Conservation (phyloP, 1,284 basidiomycete genomes). For the Fistulinella cinereoalba region DNA sequence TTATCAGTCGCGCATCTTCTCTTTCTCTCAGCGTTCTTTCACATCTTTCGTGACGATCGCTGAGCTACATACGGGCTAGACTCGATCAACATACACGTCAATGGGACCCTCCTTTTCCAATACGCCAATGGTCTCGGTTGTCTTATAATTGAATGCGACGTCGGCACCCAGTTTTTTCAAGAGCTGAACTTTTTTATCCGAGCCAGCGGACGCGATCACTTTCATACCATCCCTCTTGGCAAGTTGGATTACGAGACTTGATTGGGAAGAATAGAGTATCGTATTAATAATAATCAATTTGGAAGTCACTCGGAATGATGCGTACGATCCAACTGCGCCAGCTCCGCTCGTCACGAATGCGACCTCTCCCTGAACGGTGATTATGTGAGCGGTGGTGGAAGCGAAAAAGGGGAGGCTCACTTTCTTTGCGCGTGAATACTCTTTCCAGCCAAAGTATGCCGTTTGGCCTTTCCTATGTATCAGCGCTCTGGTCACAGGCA, state of each 20-base stretch:
- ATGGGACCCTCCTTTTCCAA: constrained; percentile 22
- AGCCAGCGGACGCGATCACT: constrained; percentile 40
- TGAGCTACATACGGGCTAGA: too few species aligned
- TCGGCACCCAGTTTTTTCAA: constrained; percentile 38
- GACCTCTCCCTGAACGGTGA: constrained; percentile 11
- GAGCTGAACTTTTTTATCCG: constrained; percentile 39
- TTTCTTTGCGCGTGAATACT: constrained; percentile 18
- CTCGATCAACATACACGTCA: constrained; percentile 21
- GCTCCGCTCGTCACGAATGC: constrained; percentile 18
- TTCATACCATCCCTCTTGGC: constrained; percentile 39
- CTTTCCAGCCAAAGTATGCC: constrained; percentile 22
- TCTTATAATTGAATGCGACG: constrained; percentile 40
- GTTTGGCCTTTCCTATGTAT: constrained; percentile 11
- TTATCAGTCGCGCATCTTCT: too few species aligned
- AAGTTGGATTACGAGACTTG: constrained; percentile 31
- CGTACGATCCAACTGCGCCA: constrained; percentile 21
- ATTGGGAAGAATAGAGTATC: neutral
- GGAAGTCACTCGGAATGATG: neutral
- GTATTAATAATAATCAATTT: neutral
- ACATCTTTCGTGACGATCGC: too few species aligned
- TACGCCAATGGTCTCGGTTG: constrained; percentile 25
- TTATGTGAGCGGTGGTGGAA: neutral
- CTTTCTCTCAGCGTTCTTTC: too few species aligned
- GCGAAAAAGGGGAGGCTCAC: neutral
- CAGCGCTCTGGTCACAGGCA: neutral